phyloP scores from a whole-genome alignment of 345 rosid genomes.

The Chamaenerion angustifolium region DNA sequence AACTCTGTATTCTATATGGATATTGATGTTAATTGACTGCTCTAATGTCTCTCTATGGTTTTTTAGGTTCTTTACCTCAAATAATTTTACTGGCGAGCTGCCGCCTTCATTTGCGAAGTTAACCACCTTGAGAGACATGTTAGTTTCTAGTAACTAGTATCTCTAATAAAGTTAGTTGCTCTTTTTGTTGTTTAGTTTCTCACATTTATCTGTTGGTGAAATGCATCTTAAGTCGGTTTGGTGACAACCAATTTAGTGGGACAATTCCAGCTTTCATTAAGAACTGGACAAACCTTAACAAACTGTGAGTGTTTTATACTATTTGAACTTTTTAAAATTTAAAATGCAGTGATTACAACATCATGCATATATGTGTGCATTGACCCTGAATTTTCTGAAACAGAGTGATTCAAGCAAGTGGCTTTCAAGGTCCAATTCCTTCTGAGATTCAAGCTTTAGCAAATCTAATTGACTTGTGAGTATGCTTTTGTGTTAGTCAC shows the following conservation, averaged over 20 bases:
- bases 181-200: not conserved
- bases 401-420: slow-evolving; percentile 5
- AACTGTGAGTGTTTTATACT: slow-evolving; percentile 4
- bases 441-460: not conserved
- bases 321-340: no score
- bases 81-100: slow-evolving; percentile 12
- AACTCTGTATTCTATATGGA: not conserved
- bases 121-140: not conserved
- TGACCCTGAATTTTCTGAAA: not conserved
- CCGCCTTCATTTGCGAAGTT: slow-evolving; percentile 11
- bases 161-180: not conserved
- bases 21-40: not conserved
- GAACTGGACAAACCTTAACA: not conserved
- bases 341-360: not conserved
- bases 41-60: not conserved
- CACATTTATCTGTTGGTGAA: not conserved
- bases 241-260: slow-evolving; percentile 14
- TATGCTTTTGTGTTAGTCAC: not conserved
- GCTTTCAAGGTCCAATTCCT: slow-evolving; percentile 10
- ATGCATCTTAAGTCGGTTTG: slow-evolving; percentile 6
- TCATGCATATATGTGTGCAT: not conserved
- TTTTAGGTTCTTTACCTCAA: slow-evolving; percentile 9
- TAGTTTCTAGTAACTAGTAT: not conserved
- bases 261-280: slow-evolving; percentile 12
- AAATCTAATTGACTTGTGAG: slow-evolving; percentile 2